A percentile compares a stretch with the other conserved stretches of the same genome.
Evolutionary conservation across 495 filamentous ascomycete genomes (phyloP).

Genomic region (Neurospora intermedia): DNA sequence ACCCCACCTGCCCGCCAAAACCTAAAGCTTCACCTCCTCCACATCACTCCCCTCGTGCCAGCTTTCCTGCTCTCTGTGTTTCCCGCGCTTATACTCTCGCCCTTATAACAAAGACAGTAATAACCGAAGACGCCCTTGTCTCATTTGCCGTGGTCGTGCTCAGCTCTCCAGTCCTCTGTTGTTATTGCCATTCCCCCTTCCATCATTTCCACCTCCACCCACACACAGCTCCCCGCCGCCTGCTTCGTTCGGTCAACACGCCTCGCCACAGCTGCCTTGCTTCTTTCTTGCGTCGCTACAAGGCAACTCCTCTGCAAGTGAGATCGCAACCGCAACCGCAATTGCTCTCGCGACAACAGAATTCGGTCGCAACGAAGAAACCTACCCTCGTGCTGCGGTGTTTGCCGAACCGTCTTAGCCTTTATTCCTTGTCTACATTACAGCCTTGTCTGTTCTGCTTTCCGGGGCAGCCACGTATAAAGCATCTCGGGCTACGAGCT

Average conservation of each 20-base stretch:
- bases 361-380: neutral
- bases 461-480: neutral
- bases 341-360: neutral
- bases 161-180: neutral
- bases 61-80: constrained; percentile 3
- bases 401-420: constrained; percentile 1
- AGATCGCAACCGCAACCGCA: neutral
- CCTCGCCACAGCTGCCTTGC: neutral
- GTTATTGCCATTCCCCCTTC: neutral
- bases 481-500: neutral
- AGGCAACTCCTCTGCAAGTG: neutral
- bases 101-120: neutral
- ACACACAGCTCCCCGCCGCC: neutral
- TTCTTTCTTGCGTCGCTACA: neutral
- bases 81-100: neutral
- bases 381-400: neutral
- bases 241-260: neutral
- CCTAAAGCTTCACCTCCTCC: constrained; percentile 20
- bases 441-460: constrained; percentile 1
- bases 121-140: neutral
- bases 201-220: neutral
- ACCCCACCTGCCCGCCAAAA: constrained; percentile 23
- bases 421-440: constrained; percentile 8
- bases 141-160: neutral
- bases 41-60: constrained; percentile 9